These are phyloP conservation scores for Hansenula lynferdii DNA, from an alignment of 1,139 yeast species.

Conservation along the genomic window DNA sequence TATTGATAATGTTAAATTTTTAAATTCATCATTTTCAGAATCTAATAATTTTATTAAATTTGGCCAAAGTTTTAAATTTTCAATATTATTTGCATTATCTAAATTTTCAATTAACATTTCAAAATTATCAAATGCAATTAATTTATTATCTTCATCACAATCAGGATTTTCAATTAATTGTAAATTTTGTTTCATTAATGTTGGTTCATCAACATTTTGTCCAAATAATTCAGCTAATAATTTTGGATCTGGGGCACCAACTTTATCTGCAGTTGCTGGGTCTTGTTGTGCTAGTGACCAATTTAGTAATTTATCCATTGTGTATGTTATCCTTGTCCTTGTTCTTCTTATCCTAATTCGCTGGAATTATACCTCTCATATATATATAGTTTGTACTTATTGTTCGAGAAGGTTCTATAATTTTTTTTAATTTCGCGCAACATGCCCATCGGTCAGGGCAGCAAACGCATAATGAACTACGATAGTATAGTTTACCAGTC, in stretches of 20 bases:
- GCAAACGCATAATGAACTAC: too few relatives aligned
- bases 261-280: conserved; percentile 53
- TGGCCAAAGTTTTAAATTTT: conserved; percentile 78
- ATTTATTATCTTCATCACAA: conserved; percentile 56
- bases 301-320: conserved; percentile 83
- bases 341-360: not conserved
- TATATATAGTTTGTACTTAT: not conserved
- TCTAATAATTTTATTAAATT: conserved; percentile 50
- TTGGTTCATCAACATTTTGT: conserved; percentile 75
- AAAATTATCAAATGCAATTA: conserved; percentile 82
- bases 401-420: conserved; percentile 2
- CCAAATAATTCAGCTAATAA: conserved; percentile 77
- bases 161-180: conserved; percentile 58
- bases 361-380: too few relatives aligned
- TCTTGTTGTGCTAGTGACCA: conserved; percentile 89
- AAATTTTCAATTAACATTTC: conserved; percentile 92
- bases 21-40: conserved; percentile 39
- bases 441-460: too few relatives aligned
- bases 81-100: conserved; percentile 93
- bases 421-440: not conserved
- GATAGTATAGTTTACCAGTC: too few relatives aligned
- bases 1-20: conserved; percentile 62
- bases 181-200: conserved; percentile 75
- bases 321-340: conserved; percentile 2
- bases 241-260: conserved; percentile 74